Conservation (phyloP, 495 filamentous ascomycete species). For the Lepidopterella palustris region DNA sequence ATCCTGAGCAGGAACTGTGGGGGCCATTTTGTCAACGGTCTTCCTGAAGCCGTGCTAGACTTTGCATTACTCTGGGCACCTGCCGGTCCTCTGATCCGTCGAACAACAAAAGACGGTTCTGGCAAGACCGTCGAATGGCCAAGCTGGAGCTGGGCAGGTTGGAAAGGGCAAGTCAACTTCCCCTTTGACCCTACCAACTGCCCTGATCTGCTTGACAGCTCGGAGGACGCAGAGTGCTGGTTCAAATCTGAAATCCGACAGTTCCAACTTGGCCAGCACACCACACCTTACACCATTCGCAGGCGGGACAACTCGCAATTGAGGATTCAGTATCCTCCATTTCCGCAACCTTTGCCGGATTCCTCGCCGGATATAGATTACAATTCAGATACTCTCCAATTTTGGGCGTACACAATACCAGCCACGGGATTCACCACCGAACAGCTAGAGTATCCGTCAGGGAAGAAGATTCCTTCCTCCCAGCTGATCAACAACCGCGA, state of each 20-base stretch:
- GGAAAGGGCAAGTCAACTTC: constrained; percentile 20
- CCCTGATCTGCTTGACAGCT: constrained; percentile 9
- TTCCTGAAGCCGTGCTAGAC: constrained; percentile 21
- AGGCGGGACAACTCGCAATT: constrained; percentile 9
- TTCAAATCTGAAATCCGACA: constrained; percentile 19
- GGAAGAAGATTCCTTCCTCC: constrained; percentile 15
- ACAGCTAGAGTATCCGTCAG: constrained; percentile 7
- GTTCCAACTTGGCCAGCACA: constrained; percentile 12
- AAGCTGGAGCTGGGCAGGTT: constrained; percentile 18
- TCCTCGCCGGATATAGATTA: not conserved
- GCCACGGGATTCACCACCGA: constrained; percentile 9
- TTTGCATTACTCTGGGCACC: constrained; percentile 23
- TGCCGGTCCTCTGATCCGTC: not conserved
- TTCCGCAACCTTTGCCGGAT: constrained; percentile 6
- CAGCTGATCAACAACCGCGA: constrained; percentile 9
- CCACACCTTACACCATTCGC: constrained; percentile 10
- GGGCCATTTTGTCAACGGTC: constrained; percentile 14
- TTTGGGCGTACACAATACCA: constrained; percentile 13
- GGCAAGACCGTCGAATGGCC: constrained; percentile 3
- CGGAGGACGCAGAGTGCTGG: constrained; percentile 4
- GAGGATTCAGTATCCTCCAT: constrained; percentile 10
- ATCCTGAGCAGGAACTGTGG: constrained; percentile 15
- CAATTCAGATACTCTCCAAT: constrained; percentile 15
- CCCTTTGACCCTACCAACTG: constrained; percentile 21
- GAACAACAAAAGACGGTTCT: not conserved